Evolutionary conservation across 2,329 filamentous ascomycete genomes (phyloP), one percentile per base, ranked within the genome.

Genomic region (Huntiella bhutanensis): DNA sequence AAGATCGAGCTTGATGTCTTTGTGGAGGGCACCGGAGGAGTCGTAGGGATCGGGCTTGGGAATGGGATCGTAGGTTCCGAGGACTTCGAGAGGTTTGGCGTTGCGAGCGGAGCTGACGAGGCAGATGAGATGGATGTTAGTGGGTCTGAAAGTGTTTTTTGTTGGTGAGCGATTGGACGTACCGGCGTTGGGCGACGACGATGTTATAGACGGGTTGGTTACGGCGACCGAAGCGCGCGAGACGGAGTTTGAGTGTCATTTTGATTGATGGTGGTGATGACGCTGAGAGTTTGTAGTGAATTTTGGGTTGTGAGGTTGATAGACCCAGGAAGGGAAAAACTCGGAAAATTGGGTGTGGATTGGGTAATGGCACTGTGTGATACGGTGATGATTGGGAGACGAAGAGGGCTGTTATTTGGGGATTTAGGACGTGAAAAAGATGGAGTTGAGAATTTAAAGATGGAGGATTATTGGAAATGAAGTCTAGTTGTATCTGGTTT

Each of bases 131-230:
- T 22, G n/a, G 33, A 28, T 35, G 46, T 33, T 37, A 32, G 19
- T 17, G 12, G 22, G 43, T 12, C 10, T 5, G 19, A 13, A 33
- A 13, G 34, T 41, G 28, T 22, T 19, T 33, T 13, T 15, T 19
- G 36, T 40, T 33, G 33, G 33, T 12, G 35, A 6, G 7, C 33
- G 40, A n/a, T 39, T 11, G 37, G 28, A 52, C 69, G 53, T 73
- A 92, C 83, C 87, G 79, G 41, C 87, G 87, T 58, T 96, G 88
- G 12, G 86, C 75, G 53, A 98, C 83, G 54, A 96, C 85, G 53
- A 98, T 95, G 67, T 98, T 98, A 72, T 94, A 98, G 56, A 95
- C 81, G 2, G 91, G 88, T n/a, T 75, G 62, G 60, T 93, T 87
- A 53, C 74, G 77, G 62, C 81, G 84, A 59, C 87, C 86, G 62